Evolutionary conservation across 2,329 filamentous ascomycete species (phyloP).

Genomic region (Venturia asperata): DNA sequence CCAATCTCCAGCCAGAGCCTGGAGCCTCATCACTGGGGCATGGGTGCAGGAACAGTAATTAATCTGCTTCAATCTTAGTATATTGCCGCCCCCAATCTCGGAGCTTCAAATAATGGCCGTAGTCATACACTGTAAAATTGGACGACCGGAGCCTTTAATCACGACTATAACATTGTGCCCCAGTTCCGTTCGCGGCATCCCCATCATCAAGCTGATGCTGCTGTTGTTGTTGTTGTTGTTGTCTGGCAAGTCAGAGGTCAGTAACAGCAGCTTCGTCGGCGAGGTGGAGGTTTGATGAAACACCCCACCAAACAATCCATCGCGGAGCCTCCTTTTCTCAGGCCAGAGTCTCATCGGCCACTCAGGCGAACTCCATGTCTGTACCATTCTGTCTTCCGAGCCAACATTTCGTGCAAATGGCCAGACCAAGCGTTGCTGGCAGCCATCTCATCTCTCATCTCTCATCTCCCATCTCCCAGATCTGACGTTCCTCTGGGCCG

Average conservation of each 20-base stretch:
- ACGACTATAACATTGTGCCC: neutral
- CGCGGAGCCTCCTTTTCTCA: neutral
- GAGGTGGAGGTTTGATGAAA: neutral
- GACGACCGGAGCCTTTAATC: neutral
- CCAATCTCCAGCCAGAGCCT: conserved; percentile 1
- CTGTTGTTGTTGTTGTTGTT: neutral
- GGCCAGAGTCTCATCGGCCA: neutral
- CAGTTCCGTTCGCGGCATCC: neutral
- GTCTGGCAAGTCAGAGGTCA: neutral
- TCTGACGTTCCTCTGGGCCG: neutral
- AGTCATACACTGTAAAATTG: no score
- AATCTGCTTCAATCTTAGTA: conserved; percentile 14
- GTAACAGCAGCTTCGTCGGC: no score
- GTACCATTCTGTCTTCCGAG: neutral
- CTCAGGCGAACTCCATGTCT: no score
- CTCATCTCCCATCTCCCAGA: neutral
- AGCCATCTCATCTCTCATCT: neutral
- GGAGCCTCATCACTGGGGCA: conserved; percentile 3
- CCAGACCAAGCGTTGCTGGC: neutral
- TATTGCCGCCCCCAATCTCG: conserved; percentile 13
- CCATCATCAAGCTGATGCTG: neutral
- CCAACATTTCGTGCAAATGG: neutral
- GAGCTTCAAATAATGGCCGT: neutral
- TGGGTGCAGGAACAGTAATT: neutral
- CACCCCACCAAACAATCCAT: neutral